These are phyloP conservation scores for Diaporthe amygdali DNA, from an alignment of 2,329 filamentous ascomycete genomes.

Conservation along the genomic window DNA sequence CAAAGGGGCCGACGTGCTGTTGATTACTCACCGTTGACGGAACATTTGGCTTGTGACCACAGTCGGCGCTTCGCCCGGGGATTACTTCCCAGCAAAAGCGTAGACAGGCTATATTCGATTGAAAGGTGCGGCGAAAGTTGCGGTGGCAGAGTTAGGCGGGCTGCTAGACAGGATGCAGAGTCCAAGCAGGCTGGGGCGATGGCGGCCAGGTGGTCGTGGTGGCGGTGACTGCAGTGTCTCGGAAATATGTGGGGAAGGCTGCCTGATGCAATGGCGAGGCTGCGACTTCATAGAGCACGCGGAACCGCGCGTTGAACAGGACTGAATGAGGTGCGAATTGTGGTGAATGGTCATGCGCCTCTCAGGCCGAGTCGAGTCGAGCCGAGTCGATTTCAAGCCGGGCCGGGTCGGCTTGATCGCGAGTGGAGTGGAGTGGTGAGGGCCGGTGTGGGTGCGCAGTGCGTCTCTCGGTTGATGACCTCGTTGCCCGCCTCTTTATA, in stretches of 20 bases:
- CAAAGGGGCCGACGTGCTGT: not conserved
- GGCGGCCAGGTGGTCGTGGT: slow-evolving; percentile 18
- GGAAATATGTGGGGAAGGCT: slow-evolving; percentile 20
- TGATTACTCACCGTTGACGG: slow-evolving; percentile 23
- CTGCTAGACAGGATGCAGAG: slow-evolving; percentile 13
- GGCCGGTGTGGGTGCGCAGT: not conserved
- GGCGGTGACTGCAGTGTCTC: slow-evolving; percentile 17
- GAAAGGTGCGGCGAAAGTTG: not conserved
- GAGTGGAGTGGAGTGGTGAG: not conserved
- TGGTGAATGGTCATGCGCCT: slow-evolving; percentile 2
- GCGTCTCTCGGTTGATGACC: not conserved
- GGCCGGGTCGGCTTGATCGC: not conserved
- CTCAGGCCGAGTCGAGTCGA: not conserved
- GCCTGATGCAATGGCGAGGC: slow-evolving; percentile 16
- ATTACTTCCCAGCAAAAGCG: not conserved
- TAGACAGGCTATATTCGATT: not conserved
- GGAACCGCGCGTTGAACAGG: not conserved
- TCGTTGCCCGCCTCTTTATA: not conserved
- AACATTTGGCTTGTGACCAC: slow-evolving; percentile 21
- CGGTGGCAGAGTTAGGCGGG: not conserved
- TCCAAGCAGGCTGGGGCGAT: slow-evolving; percentile 11
- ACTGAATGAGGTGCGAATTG: not conserved
- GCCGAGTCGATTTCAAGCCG: not conserved
- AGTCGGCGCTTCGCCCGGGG: not conserved
- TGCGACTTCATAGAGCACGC: slow-evolving; percentile 21